Evolutionary conservation across 2,329 filamentous ascomycete species (phyloP).

Genomic region (Botrytis pseudocinerea): DNA sequence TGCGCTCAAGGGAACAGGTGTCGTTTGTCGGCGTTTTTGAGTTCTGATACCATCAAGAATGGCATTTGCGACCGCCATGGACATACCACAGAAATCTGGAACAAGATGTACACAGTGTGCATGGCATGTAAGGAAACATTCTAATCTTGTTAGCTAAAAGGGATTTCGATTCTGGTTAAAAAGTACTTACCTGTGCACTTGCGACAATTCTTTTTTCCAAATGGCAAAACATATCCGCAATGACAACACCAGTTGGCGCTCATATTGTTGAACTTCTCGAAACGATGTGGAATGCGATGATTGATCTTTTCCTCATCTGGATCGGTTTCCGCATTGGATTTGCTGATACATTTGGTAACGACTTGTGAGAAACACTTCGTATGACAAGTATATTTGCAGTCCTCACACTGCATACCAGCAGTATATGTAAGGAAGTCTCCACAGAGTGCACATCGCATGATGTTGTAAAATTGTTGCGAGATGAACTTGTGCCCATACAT

Average conservation of each 20-base stretch:
- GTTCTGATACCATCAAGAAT: slow-evolving; percentile 85
- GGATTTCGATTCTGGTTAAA: neutral
- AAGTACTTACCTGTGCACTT: slow-evolving; percentile 74
- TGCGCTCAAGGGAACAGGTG: slow-evolving; percentile 35
- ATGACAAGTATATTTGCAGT: slow-evolving; percentile 99
- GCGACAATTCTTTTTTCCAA: slow-evolving; percentile 92
- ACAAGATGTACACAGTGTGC: slow-evolving; percentile 91
- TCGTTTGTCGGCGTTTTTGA: slow-evolving; percentile 64
- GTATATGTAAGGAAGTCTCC: slow-evolving; percentile 99
- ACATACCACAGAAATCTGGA: slow-evolving; percentile 98
- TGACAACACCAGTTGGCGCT: slow-evolving; percentile 99
- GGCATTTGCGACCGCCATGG: slow-evolving; percentile 93
- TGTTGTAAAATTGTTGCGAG: slow-evolving; percentile 99
- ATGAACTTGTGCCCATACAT: slow-evolving; percentile 99
- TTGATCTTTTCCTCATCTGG: slow-evolving; percentile 99
- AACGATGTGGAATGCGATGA: slow-evolving; percentile 96
- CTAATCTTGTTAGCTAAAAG: slow-evolving; percentile 48
- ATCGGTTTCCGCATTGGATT: slow-evolving; percentile 97
- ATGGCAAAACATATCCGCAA: slow-evolving; percentile 91
- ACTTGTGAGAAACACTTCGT: slow-evolving; percentile 96
- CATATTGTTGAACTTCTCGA: slow-evolving; percentile 95
- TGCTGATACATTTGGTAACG: slow-evolving; percentile 99
- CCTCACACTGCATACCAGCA: slow-evolving; percentile 97
- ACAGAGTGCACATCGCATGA: slow-evolving; percentile 98
- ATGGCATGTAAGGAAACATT: slow-evolving; percentile 91